Evolutionary conservation across 108 stramenopile genomes (phyloP).

Genomic region (Nannochloropsis gaditana): DNA sequence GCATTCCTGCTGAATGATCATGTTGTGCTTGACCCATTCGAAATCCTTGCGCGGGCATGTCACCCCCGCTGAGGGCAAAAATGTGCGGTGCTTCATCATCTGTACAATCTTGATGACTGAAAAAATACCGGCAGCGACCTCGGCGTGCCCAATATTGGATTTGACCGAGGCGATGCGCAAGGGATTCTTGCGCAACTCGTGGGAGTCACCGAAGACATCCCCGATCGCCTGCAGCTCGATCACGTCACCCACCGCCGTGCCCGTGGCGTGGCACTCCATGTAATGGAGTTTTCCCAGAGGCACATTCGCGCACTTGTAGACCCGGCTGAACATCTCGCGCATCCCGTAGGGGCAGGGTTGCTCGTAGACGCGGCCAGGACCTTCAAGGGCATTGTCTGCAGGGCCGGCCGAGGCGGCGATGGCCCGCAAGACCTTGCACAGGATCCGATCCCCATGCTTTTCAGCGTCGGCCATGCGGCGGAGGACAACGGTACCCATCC

Average conservation of each 20-base stretch:
- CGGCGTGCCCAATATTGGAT: conserved; percentile 57
- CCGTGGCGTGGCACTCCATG: conserved; percentile 56
- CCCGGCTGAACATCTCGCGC: neutral
- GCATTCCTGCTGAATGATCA: neutral
- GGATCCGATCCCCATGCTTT: conserved; percentile 21
- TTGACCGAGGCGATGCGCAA: conserved; percentile 53
- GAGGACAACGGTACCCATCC: conserved; percentile 38
- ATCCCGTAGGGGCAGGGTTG: conserved; percentile 14
- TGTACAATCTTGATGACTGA: conserved; percentile 53
- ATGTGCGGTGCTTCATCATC: conserved; percentile 33
- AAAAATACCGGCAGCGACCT: conserved; percentile 54
- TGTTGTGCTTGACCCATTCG: neutral
- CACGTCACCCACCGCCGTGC: conserved; percentile 57
- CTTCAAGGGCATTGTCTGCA: neutral
- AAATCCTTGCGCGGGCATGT: neutral
- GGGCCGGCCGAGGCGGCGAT: neutral
- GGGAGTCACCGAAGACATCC: conserved; percentile 32
- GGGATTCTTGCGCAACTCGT: conserved; percentile 30
- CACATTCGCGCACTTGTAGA: neutral
- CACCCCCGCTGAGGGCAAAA: neutral
- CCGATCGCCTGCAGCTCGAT: conserved; percentile 51
- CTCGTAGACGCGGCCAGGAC: conserved; percentile 19
- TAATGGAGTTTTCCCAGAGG: conserved; percentile 34
- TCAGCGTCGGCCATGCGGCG: conserved; percentile 30
- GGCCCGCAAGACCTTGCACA: conserved; percentile 22